Conservation (phyloP, 495 filamentous ascomycete genomes). For the Trichoderma reesei region DNA sequence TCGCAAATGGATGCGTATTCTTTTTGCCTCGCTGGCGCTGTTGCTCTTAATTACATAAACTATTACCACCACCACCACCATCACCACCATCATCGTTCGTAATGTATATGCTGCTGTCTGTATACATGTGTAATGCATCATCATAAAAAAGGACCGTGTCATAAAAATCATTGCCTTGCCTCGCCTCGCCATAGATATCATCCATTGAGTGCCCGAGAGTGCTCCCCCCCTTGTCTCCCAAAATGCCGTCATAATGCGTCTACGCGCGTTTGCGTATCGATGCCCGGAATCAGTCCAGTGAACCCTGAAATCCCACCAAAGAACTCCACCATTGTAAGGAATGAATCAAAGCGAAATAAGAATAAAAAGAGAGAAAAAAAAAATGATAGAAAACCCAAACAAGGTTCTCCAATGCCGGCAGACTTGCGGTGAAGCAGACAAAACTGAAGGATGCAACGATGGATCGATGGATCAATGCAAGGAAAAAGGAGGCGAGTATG, state of each 20-base stretch:
- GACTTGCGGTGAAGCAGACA: neutral
- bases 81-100: neutral
- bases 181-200: no score
- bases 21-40: conserved; percentile 3
- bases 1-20: no score
- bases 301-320: neutral
- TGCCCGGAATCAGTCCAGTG: neutral
- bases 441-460: no score
- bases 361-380: no score
- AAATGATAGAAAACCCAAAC: neutral
- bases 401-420: neutral
- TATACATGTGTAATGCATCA: neutral
- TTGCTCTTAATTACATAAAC: conserved; percentile 4
- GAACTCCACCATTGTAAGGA: neutral
- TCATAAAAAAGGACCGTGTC: neutral
- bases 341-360: no score
- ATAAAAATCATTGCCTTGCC: neutral
- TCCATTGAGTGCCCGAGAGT: no score
- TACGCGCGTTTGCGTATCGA: no score
- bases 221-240: no score
- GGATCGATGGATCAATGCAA: no score
- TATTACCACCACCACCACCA: neutral
- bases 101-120: conserved; percentile 1
- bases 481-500: no score
- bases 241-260: neutral